Percentiles rank a stretch among this genome's conserved stretches.
Evolutionary conservation across 116 monocot genomes (phyloP).

Genomic region (Cymodocea nodosa): DNA sequence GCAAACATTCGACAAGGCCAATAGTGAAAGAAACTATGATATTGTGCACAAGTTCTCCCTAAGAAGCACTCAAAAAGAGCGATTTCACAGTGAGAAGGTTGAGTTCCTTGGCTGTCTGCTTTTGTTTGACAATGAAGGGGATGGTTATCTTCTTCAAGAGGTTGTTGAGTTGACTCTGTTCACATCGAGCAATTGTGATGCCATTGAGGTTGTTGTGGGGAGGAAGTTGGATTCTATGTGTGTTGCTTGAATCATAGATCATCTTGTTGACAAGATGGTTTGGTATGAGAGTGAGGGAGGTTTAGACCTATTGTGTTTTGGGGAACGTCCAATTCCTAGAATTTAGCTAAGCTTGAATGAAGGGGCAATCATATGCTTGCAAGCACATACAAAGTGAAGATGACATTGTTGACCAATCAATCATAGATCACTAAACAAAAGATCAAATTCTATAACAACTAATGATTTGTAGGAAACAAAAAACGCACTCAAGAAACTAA

Average conservation of each 20-base stretch:
- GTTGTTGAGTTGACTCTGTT: slow-evolving; percentile 19
- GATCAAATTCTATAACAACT: no score
- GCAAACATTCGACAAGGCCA: slow-evolving; percentile 15
- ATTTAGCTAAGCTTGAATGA: slow-evolving; percentile 75
- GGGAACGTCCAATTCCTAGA: slow-evolving; percentile 73
- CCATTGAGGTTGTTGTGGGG: slow-evolving; percentile 5
- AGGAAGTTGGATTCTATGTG: slow-evolving; percentile 9
- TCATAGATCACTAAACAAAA: no score
- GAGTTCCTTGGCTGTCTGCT: slow-evolving; percentile 52
- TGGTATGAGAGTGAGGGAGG: slow-evolving; percentile 41
- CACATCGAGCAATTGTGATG: slow-evolving; percentile 19
- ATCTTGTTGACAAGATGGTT: slow-evolving; percentile 46
- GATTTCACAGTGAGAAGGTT: slow-evolving; percentile 34
- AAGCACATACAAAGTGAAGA: not conserved
- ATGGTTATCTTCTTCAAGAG: slow-evolving; percentile 48
- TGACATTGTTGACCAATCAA: not conserved
- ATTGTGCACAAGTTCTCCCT: slow-evolving; percentile 43
- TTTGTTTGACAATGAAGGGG: slow-evolving; percentile 19
- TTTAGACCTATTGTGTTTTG: slow-evolving; percentile 52
- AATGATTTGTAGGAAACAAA: no score
- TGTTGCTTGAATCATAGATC: slow-evolving; percentile 58
- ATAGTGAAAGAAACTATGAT: slow-evolving; percentile 24
- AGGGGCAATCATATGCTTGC: slow-evolving; percentile 68
- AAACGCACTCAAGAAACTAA: no score
- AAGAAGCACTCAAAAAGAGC: slow-evolving; percentile 48